A percentile compares a stretch with the other conserved stretches of the same genome.
Evolutionary conservation across 2,329 filamentous ascomycete genomes (phyloP).

Genomic region (Onygena corvina): DNA sequence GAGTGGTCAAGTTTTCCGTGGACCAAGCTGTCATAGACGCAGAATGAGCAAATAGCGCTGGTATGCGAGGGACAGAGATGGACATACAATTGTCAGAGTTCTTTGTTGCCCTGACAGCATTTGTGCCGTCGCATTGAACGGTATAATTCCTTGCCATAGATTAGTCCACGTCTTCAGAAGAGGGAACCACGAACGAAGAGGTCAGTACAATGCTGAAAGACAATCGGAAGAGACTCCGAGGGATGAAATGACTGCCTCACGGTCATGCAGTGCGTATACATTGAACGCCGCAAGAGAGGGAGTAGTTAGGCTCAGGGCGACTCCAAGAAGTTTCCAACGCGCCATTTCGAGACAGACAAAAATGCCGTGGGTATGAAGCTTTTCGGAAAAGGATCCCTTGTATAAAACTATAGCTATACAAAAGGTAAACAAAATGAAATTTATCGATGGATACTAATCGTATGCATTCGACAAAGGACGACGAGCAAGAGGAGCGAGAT

Average conservation of each 20-base stretch:
- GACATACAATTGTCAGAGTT: constrained; percentile 14
- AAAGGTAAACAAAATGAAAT: neutral
- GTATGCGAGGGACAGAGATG: neutral
- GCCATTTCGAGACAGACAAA: neutral
- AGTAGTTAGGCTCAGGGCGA: constrained; percentile 7
- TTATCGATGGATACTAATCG: constrained; percentile 5
- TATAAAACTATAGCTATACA: neutral
- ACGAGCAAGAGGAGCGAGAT: neutral
- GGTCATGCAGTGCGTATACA: constrained; percentile 15
- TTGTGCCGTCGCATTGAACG: constrained; percentile 14
- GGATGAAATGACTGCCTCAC: constrained; percentile 9
- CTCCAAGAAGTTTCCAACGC: neutral
- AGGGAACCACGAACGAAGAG: neutral
- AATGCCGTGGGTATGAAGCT: neutral
- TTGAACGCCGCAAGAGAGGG: constrained; percentile 13
- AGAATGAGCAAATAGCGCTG: constrained; percentile 6
- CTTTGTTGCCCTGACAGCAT: constrained; percentile 14
- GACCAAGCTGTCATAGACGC: constrained; percentile 11
- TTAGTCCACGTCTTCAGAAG: neutral
- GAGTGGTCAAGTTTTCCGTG: constrained; percentile 13
- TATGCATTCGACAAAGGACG: neutral
- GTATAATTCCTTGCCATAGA: constrained; percentile 14
- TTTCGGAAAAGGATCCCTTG: neutral
- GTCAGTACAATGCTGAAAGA: constrained; percentile 14
- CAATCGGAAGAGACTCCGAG: constrained; percentile 14